Evolutionary conservation across 202 grass and related monocot genomes (phyloP), one percentile per base, ranked within the genome.

Genomic region (Saccharum hybrid): DNA sequence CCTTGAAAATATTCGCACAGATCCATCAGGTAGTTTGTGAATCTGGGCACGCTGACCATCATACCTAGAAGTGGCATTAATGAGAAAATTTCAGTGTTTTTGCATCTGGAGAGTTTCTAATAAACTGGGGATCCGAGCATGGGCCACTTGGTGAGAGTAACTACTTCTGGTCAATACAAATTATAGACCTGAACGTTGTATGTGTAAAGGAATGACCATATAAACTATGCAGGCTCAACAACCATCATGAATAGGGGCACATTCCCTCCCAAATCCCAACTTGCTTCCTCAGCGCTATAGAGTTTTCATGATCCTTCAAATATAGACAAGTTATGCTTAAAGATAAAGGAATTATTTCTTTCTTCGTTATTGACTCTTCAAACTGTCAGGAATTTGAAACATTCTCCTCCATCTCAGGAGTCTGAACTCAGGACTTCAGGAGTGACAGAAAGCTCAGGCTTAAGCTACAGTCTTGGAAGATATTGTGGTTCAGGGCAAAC

Each of bases 11-110:
- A 96, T 86, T 71, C 82, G 83, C 82, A 94, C 70, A 51, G 93
- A 96, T 60, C 90, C 96, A 89, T 96, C 89, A 82, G 45, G 23
- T 87, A 84, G 63, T 94, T 86, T 90, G 79, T 98, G 96, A 89
- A 98, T 98, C 92, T 98, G 96, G 6, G 96, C 96, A 63, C 93
- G 89, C 83, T 98, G 96, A 81, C 93, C 96, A 88, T 98, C 96
- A 89, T 98, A 98, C 79, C 96, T 98, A 78, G 51, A 92, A 87
- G 46, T 66, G 71, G 54, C 63, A 80, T 81, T 86, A 36, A 64
- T 43, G 54, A 74, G 23, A 82, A 72, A 80, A 46, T 10, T 43
- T 38, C 52, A 38, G 59, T 66, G 40, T 61, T 21, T 56, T 54
- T 19, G 16, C n/a, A 54, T 78, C 67, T 16, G 5, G 66, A 66